Conservation (phyloP, 345 rosid species). For the Anastatica hierochuntica region DNA sequence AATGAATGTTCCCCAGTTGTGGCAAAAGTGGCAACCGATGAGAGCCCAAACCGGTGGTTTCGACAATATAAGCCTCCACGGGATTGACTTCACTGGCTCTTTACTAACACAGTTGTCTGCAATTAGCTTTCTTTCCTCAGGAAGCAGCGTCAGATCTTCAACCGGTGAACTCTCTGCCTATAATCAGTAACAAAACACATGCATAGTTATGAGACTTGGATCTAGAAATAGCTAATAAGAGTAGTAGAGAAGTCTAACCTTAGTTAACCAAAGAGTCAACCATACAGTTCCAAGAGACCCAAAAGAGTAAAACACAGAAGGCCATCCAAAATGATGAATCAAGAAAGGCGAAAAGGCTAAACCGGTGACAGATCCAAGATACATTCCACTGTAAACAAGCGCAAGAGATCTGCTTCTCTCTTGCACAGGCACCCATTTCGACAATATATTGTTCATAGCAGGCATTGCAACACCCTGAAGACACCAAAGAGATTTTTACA, state of each 20-base stretch:
- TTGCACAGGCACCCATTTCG: conserved; percentile 87
- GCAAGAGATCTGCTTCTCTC: conserved; percentile 94
- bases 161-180: conserved; percentile 85
- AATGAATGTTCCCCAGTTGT: conserved; percentile 93
- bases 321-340: conserved; percentile 89
- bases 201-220: too few relatives aligned
- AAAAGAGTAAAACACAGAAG: conserved; percentile 88
- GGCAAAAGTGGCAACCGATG: conserved; percentile 75
- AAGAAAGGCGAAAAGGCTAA: conserved; percentile 85
- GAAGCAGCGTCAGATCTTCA: conserved; percentile 62
- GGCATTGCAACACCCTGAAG: conserved; percentile 98
- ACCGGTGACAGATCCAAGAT: too few relatives aligned
- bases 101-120: conserved; percentile 39
- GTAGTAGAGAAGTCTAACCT: conserved; percentile 34
- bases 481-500: too few relatives aligned
- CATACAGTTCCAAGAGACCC: conserved; percentile 91
- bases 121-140: conserved; percentile 60
- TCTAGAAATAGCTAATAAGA: neutral
- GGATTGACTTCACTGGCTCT: conserved; percentile 70
- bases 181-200: neutral
- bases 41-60: conserved; percentile 92
- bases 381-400: conserved; percentile 91
- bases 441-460: conserved; percentile 90
- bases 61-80: conserved; percentile 76
- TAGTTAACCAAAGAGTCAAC: conserved; percentile 65